Conservation (phyloP, 202 grass and related monocot species). For the Elaeis oleifera region DNA sequence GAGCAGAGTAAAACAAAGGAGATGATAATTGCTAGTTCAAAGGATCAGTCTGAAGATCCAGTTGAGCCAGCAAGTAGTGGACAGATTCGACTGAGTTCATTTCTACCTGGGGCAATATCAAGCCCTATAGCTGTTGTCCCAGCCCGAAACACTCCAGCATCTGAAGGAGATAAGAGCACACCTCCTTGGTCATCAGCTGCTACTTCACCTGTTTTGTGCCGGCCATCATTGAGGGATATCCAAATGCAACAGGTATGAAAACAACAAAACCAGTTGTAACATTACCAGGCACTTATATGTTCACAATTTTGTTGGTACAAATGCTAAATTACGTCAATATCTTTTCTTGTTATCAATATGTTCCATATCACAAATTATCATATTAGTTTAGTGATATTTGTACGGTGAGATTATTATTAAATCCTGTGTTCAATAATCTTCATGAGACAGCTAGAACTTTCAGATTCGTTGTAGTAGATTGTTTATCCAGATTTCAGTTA, state of each 20-base stretch:
- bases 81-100: constrained; percentile 50
- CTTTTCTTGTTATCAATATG: no score
- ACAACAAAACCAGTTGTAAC: neutral
- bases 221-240: constrained; percentile 89
- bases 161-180: constrained; percentile 69
- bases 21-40: constrained; percentile 26
- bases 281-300: neutral
- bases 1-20: constrained; percentile 73
- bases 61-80: constrained; percentile 32
- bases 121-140: constrained; percentile 50
- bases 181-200: constrained; percentile 76
- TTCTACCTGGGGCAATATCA: constrained; percentile 46
- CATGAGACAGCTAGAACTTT: no score
- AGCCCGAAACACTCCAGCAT: constrained; percentile 22
- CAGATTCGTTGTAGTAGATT: no score
- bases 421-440: no score
- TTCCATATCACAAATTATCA: no score
- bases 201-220: constrained; percentile 51
- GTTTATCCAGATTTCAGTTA: no score
- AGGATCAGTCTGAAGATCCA: constrained; percentile 34
- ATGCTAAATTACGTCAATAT: no score
- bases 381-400: no score
- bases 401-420: no score
- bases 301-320: neutral
- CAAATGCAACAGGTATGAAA: constrained; percentile 88